Evolutionary conservation across 257 asterid species (phyloP).

Genomic region (Capsicum baccatum): DNA sequence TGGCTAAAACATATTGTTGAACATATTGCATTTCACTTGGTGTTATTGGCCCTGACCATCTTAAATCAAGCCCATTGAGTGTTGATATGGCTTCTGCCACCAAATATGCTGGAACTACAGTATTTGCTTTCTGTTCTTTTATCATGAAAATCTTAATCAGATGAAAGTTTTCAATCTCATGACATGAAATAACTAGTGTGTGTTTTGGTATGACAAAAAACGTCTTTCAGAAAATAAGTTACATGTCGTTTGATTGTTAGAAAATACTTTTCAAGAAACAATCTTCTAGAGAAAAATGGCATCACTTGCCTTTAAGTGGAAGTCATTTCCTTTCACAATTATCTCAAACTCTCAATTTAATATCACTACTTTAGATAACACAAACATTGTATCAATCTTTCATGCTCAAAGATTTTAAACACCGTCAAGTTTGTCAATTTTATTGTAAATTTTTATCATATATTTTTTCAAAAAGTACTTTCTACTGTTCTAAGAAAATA

Average conservation of each 20-base stretch:
- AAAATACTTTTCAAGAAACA: background rate
- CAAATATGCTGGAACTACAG: slow-evolving; percentile 74
- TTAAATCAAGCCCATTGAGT: slow-evolving; percentile 70
- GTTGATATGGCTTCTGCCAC: slow-evolving; percentile 89
- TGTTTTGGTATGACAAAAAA: background rate
- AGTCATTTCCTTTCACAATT: background rate
- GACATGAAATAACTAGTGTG: background rate
- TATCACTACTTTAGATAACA: background rate
- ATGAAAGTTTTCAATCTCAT: background rate
- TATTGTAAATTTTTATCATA: background rate
- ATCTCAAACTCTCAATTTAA: background rate
- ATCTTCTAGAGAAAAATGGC: background rate
- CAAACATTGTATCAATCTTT: background rate
- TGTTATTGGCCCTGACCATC: slow-evolving; percentile 94
- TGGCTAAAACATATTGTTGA: slow-evolving; percentile 73
- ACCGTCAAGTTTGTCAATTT: background rate
- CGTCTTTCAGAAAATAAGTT: background rate
- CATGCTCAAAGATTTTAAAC: background rate
- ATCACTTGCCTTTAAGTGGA: background rate
- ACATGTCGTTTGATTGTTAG: background rate
- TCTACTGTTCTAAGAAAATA: background rate
- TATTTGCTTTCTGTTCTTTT: slow-evolving; percentile 61
- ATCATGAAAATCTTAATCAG: background rate
- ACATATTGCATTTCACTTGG: slow-evolving; percentile 79
- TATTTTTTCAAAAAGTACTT: background rate